These are phyloP conservation scores for Tetraselmis striata DNA, from an alignment of 139 green algal species.

Conservation along the genomic window DNA sequence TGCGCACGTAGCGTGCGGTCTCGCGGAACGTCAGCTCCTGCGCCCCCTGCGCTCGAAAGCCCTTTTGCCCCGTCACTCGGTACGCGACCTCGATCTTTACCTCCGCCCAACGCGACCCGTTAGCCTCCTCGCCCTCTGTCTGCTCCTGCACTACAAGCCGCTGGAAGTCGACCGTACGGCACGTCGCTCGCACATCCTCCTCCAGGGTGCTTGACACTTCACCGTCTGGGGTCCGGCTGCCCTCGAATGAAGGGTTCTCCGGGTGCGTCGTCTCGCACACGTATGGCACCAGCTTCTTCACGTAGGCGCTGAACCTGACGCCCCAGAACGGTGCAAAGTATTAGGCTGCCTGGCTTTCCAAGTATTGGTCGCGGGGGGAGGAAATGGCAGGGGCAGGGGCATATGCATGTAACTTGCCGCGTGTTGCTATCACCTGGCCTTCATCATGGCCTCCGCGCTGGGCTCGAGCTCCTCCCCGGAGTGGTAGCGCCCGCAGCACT, in stretches of 20 bases:
- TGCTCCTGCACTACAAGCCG: not conserved
- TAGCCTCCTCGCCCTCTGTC: not conserved
- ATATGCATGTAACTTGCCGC: no score
- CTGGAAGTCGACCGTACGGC: not conserved
- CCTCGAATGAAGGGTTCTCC: not conserved
- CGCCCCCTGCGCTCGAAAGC: not conserved
- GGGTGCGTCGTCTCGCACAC: conserved; percentile 6
- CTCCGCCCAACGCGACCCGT: not conserved
- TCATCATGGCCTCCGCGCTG: conserved; percentile 1
- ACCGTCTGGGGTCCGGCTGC: not conserved
- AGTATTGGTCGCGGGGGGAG: no score
- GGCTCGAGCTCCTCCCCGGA: not conserved
- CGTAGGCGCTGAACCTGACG: conserved; percentile 9
- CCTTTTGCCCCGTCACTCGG: conserved; percentile 9
- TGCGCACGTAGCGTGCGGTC: not conserved
- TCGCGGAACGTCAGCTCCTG: not conserved
- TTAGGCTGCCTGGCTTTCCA: no score
- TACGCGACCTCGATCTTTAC: not conserved
- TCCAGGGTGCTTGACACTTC: not conserved
- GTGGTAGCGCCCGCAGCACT: conserved; percentile 8
- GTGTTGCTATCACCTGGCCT: not conserved
- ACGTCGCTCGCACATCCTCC: conserved; percentile 6
- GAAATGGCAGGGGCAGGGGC: no score
- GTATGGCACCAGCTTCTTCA: not conserved
- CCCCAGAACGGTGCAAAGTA: no score